A percentile compares a stretch with the other conserved stretches of the same genome.
phyloP scores from a whole-genome alignment of 106 monocot species.

The Apostasia ramifera region DNA sequence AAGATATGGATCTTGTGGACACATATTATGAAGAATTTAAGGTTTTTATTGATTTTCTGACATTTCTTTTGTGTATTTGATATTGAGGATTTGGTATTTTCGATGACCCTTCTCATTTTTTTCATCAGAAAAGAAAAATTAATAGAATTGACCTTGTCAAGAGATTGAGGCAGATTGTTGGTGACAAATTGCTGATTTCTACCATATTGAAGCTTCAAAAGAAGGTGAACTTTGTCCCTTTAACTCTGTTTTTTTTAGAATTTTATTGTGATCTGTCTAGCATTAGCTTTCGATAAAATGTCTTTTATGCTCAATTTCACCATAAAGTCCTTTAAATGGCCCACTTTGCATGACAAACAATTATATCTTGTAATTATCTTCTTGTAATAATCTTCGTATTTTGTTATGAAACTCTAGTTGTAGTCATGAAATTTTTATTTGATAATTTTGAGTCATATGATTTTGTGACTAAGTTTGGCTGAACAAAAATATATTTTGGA shows the following conservation, averaged over 20 bases:
- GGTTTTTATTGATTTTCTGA: slow-evolving; percentile 19
- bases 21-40: slow-evolving; percentile 73
- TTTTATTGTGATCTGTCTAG: neutral
- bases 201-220: slow-evolving; percentile 76
- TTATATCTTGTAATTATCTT: neutral
- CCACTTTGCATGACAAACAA: neutral
- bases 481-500: too few relatives aligned
- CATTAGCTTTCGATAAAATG: neutral
- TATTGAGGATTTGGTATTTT: neutral
- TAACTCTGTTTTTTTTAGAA: too few relatives aligned
- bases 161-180: slow-evolving; percentile 67
- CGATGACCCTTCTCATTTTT: slow-evolving; percentile 1
- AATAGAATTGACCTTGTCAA: slow-evolving; percentile 67
- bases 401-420: too few relatives aligned
- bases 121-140: slow-evolving; percentile 47
- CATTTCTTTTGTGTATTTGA: neutral
- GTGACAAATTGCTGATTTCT: slow-evolving; percentile 74
- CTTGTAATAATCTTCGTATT: too few relatives aligned
- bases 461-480: too few relatives aligned
- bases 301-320: too few relatives aligned
- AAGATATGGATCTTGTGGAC: slow-evolving; percentile 71
- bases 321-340: neutral
- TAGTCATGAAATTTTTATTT: too few relatives aligned
- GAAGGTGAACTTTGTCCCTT: slow-evolving; percentile 37
- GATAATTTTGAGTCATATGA: too few relatives aligned